Conservation (phyloP, 1,284 basidiomycete species). For the Leccinum glutinopallens region DNA sequence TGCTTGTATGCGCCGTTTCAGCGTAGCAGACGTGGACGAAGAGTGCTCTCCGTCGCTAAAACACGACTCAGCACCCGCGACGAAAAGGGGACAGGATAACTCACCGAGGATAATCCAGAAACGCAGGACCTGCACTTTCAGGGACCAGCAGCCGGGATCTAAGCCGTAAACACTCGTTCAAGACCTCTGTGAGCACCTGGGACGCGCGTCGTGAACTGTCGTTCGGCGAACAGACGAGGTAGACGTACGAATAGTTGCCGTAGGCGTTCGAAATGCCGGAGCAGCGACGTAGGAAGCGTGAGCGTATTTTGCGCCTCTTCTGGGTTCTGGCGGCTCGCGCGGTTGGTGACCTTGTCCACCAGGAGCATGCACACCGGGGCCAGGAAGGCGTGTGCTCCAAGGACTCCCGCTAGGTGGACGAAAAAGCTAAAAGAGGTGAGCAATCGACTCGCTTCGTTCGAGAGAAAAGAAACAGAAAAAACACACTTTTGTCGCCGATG, state of each 20-base stretch:
- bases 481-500: constrained; percentile 81
- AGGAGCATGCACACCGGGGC: constrained; percentile 86
- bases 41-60: constrained; percentile 58
- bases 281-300: constrained; percentile 63
- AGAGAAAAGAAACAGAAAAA: background rate
- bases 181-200: constrained; percentile 66
- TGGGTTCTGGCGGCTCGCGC: constrained; percentile 65
- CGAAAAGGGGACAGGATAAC: background rate
- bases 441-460: constrained; percentile 7
- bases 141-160: constrained; percentile 48
- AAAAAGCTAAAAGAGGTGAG: constrained; percentile 69
- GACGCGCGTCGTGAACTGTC: constrained; percentile 22
- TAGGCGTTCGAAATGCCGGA: constrained; percentile 58
- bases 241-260: constrained; percentile 56
- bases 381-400: constrained; percentile 84
- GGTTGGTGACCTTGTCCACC: constrained; percentile 77
- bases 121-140: constrained; percentile 44
- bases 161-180: constrained; percentile 68
- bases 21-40: constrained; percentile 42
- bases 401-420: constrained; percentile 83
- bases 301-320: constrained; percentile 65
- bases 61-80: constrained; percentile 6
- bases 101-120: constrained; percentile 58
- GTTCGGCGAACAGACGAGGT: constrained; percentile 5
- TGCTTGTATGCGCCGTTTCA: constrained; percentile 65